A percentile compares a stretch with the other conserved stretches of the same genome.
Evolutionary conservation across 2,329 filamentous ascomycete species (phyloP).

Genomic region (Fusarium zealandicum): DNA sequence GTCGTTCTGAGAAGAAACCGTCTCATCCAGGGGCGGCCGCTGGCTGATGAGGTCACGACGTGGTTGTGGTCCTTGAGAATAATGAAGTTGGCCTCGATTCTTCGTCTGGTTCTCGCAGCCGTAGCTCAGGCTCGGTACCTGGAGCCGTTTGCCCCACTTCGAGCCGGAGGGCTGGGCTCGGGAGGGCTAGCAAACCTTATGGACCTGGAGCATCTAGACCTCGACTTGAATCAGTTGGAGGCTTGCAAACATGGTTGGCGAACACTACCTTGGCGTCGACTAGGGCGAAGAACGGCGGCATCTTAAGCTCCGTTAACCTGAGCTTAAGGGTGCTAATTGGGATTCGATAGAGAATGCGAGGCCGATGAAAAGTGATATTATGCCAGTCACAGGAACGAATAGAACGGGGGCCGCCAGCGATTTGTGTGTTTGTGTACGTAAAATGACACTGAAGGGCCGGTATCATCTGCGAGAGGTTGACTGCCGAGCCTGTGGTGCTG

Average conservation of each 20-base stretch:
- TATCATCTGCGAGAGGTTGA: neutral
- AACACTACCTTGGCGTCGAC: slow-evolving; percentile 12
- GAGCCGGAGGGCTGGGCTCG: slow-evolving; percentile 33
- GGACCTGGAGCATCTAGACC: slow-evolving; percentile 24
- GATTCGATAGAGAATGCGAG: neutral
- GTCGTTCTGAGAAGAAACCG: slow-evolving; percentile 11
- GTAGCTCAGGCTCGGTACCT: slow-evolving; percentile 16
- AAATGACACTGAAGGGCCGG: slow-evolving; percentile 3
- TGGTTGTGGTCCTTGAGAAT: slow-evolving; percentile 1
- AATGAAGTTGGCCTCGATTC: slow-evolving; percentile 4
- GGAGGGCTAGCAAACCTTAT: slow-evolving; percentile 17
- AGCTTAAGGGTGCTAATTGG: neutral
- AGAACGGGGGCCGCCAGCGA: neutral
- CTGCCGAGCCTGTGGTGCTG: slow-evolving; percentile 3
- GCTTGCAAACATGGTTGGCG: slow-evolving; percentile 1
- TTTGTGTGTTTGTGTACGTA: neutral
- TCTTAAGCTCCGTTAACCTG: slow-evolving; percentile 13
- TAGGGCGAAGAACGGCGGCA: slow-evolving; percentile 2
- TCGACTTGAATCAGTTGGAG: slow-evolving; percentile 20
- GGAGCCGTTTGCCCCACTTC: slow-evolving; percentile 21
- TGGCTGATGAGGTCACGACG: neutral
- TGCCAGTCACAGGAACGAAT: neutral
- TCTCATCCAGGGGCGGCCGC: neutral
- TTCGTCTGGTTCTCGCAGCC: slow-evolving; percentile 4
- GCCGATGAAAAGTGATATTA: neutral